These are phyloP conservation scores for Purpureocillium lavendulum DNA, from an alignment of 2,329 filamentous ascomycete species.

Conservation along the genomic window DNA sequence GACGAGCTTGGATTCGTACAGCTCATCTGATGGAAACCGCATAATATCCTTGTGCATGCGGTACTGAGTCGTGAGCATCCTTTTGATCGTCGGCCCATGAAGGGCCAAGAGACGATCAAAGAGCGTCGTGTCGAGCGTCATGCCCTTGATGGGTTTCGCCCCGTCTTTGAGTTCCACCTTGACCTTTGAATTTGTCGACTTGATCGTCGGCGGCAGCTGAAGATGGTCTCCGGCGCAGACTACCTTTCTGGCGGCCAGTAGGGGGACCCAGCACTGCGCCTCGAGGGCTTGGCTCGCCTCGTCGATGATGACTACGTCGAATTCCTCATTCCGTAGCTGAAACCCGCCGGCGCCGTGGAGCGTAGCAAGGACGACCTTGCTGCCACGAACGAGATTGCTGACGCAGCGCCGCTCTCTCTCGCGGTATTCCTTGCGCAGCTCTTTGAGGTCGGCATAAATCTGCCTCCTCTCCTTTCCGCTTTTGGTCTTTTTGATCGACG, in stretches of 20 bases:
- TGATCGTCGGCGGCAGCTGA: slow-evolving; percentile 91
- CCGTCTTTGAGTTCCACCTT: slow-evolving; percentile 29
- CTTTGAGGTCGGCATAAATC: slow-evolving; percentile 79
- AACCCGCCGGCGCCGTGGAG: slow-evolving; percentile 85
- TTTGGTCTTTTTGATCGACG: slow-evolving; percentile 78
- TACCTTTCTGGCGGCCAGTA: slow-evolving; percentile 73
- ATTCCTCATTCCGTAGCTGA: slow-evolving; percentile 70
- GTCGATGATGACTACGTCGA: slow-evolving; percentile 92
- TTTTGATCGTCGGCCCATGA: slow-evolving; percentile 77
- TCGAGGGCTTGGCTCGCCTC: slow-evolving; percentile 94
- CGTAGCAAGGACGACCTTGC: slow-evolving; percentile 85
- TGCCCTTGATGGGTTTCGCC: slow-evolving; percentile 35
- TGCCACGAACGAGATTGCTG: slow-evolving; percentile 61
- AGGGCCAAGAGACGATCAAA: slow-evolving; percentile 82
- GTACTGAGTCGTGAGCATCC: slow-evolving; percentile 95
- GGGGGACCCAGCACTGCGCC: slow-evolving; percentile 92
- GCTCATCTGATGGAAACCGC: slow-evolving; percentile 80
- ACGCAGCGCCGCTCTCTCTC: slow-evolving; percentile 79
- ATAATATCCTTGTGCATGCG: slow-evolving; percentile 97
- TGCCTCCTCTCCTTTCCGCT: slow-evolving; percentile 69
- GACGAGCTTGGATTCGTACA: slow-evolving; percentile 76
- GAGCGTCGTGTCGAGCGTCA: slow-evolving; percentile 76
- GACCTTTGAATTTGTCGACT: slow-evolving; percentile 55
- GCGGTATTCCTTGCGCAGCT: slow-evolving; percentile 80
- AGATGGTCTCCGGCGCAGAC: slow-evolving; percentile 91